These are phyloP conservation scores for Ceratobasidium sp. DNA, from an alignment of 1,284 basidiomycete genomes.

Conservation along the genomic window DNA sequence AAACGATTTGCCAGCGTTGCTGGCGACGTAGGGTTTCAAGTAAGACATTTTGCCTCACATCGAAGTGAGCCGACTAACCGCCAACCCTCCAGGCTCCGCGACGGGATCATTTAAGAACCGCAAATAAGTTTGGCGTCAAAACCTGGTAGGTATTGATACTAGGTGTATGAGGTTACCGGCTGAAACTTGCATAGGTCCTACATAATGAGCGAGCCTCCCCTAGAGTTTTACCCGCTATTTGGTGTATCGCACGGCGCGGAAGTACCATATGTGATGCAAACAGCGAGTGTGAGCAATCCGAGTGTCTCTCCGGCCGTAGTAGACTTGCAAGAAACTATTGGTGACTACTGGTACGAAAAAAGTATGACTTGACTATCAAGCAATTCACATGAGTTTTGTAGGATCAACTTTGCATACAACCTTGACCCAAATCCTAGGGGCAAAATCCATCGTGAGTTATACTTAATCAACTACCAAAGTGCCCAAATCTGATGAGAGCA, in stretches of 20 bases:
- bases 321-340: constrained; percentile 7
- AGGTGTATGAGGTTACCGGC: no score
- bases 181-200: constrained; percentile 18
- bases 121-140: constrained; percentile 27
- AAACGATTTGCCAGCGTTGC: constrained; percentile 34
- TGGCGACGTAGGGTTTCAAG: constrained; percentile 26
- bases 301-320: background rate
- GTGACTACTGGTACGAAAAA: constrained; percentile 31
- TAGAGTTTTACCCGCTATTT: background rate
- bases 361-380: background rate
- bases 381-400: background rate
- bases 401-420: constrained; percentile 37
- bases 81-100: background rate
- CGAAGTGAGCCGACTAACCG: no score
- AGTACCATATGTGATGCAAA: constrained; percentile 27
- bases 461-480: background rate
- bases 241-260: constrained; percentile 20
- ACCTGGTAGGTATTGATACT: constrained; percentile 27
- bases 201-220: constrained; percentile 2
- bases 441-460: background rate
- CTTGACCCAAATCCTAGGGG: constrained; percentile 15
- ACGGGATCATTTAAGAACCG: constrained; percentile 14
- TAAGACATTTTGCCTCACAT: background rate
- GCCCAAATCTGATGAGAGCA: background rate
- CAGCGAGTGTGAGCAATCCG: background rate